These are phyloP conservation scores for Helicocarpus griseus DNA, from an alignment of 2,329 filamentous ascomycete genomes.

Conservation along the genomic window DNA sequence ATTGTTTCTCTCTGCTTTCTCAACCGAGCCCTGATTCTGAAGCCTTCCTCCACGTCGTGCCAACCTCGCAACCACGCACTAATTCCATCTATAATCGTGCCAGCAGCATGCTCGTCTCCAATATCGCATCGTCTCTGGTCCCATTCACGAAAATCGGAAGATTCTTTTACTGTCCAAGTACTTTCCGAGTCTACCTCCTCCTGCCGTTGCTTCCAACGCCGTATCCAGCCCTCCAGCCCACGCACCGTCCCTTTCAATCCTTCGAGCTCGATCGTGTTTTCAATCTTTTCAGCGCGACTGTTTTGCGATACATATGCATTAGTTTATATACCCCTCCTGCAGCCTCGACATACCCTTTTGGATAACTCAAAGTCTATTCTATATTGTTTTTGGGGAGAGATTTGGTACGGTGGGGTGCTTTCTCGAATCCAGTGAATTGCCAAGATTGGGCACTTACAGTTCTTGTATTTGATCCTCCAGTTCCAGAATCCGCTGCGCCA, in stretches of 20 bases:
- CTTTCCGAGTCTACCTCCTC: neutral
- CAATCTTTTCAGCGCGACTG: constrained; percentile 18
- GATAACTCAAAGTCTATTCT: neutral
- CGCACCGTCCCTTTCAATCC: constrained; percentile 26
- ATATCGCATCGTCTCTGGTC: neutral
- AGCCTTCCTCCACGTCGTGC: constrained; percentile 33
- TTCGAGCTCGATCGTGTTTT: constrained; percentile 26
- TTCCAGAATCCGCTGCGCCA: constrained; percentile 50
- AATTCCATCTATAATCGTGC: constrained; percentile 29
- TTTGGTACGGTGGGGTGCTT: neutral
- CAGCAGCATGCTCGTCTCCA: constrained; percentile 16
- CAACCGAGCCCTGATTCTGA: constrained; percentile 41
- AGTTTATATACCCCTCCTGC: neutral
- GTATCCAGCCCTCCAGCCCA: constrained; percentile 27
- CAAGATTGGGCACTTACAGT: constrained; percentile 38
- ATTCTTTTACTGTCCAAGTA: neutral
- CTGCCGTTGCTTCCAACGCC: constrained; percentile 17
- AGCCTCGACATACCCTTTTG: neutral
- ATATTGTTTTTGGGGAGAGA: neutral
- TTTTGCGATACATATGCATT: neutral
- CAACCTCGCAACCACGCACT: constrained; percentile 35
- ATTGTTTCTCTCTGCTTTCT: constrained; percentile 34
- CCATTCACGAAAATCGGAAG: neutral
- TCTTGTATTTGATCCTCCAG: constrained; percentile 50
- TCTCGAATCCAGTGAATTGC: too few species aligned